Evolutionary conservation across 2,329 filamentous ascomycete genomes (phyloP).

Genomic region (Alternaria sp.): DNA sequence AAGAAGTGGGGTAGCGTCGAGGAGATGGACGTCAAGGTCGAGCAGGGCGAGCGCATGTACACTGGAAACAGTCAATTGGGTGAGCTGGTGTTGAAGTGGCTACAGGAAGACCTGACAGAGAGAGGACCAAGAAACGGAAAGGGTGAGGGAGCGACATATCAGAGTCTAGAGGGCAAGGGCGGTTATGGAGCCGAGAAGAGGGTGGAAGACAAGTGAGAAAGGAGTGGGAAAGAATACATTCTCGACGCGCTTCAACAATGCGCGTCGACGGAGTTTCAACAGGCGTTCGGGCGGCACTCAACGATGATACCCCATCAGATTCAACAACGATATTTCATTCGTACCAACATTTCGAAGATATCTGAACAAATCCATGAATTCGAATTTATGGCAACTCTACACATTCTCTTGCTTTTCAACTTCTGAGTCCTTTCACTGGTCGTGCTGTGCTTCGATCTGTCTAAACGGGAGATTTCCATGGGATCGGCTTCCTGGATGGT

Average conservation of each 20-base stretch:
- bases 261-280: conserved; percentile 22
- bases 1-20: conserved; percentile 84
- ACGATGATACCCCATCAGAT: conserved; percentile 49
- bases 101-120: conserved; percentile 79
- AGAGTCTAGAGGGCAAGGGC: conserved; percentile 65
- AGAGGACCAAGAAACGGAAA: conserved; percentile 76
- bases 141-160: conserved; percentile 72
- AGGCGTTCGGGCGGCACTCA: conserved; percentile 42
- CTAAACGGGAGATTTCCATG: not conserved
- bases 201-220: conserved; percentile 13
- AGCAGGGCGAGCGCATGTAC: conserved; percentile 41
- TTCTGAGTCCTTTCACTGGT: not conserved
- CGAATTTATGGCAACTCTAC: not conserved
- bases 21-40: conserved; percentile 62
- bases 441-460: not conserved
- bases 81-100: conserved; percentile 86
- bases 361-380: fast-evolving
- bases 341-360: not conserved
- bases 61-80: conserved; percentile 84
- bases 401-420: not conserved
- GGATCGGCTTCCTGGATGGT: not conserved
- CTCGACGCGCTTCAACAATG: conserved; percentile 39
- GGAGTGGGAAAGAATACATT: not conserved
- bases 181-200: conserved; percentile 69
- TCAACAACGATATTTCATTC: not conserved